Percentiles rank a stretch among this genome's conserved stretches.
phyloP scores from a whole-genome alignment of 768 basidiomycete species.

The Trametopsis cervina region DNA sequence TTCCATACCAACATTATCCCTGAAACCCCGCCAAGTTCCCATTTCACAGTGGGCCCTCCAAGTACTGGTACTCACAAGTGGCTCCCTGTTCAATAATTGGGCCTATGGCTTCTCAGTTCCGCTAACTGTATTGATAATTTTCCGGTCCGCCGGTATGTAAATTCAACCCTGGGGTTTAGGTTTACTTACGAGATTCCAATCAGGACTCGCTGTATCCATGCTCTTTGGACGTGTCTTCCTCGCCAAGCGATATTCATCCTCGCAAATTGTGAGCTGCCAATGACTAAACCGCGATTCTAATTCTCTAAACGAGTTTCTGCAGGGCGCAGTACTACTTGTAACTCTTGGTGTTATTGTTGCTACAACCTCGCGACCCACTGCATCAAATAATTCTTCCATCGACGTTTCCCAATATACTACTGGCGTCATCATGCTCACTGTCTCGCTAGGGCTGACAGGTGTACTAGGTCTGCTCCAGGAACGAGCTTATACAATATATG shows the following conservation, averaged over 20 bases:
- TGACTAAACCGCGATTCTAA: background rate
- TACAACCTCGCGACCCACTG: constrained; percentile 54
- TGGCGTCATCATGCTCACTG: constrained; percentile 64
- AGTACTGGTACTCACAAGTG: constrained; percentile 58
- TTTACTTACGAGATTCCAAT: background rate
- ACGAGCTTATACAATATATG: constrained; percentile 63
- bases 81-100: constrained; percentile 75
- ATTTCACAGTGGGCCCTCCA: constrained; percentile 61
- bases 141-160: constrained; percentile 68
- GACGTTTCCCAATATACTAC: constrained; percentile 38
- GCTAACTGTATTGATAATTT: constrained; percentile 74
- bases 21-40: constrained; percentile 66
- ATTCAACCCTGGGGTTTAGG: constrained; percentile 9
- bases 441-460: constrained; percentile 62
- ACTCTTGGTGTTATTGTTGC: constrained; percentile 66
- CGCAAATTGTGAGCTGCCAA: constrained; percentile 49
- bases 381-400: constrained; percentile 17
- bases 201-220: constrained; percentile 76
- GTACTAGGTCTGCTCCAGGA: constrained; percentile 72
- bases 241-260: constrained; percentile 47
- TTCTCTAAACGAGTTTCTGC: background rate
- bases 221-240: constrained; percentile 56
- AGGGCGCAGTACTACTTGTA: constrained; percentile 64
- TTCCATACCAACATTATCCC: constrained; percentile 10
- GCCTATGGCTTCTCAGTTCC: constrained; percentile 74